Conservation (phyloP, 2,329 filamentous ascomycete species). For the Pyricularia grisea region DNA sequence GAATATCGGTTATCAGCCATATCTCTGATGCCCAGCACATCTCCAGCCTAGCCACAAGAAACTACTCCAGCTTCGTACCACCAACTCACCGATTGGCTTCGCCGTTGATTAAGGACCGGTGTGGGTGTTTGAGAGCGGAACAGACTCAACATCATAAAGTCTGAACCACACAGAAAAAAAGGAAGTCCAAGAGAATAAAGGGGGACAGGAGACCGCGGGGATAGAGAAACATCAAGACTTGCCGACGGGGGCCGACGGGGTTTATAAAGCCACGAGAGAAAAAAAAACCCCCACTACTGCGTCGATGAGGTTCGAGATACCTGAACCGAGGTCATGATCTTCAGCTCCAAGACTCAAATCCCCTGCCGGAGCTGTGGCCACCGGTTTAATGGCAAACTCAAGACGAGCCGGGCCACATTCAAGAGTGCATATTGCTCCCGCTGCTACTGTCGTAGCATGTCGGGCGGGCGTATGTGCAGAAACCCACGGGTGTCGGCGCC, state of each 20-base stretch:
- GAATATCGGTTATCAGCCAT: background rate
- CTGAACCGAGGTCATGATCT: background rate
- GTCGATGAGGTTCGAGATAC: background rate
- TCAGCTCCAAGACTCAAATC: background rate
- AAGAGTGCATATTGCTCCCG: background rate
- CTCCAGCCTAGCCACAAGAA: background rate
- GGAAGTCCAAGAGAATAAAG: no score
- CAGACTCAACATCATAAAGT: no score
- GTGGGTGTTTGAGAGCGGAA: no score
- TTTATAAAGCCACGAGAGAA: background rate
- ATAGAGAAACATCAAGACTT: no score
- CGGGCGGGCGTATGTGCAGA: background rate
- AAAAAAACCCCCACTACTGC: background rate
- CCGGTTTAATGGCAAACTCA: background rate
- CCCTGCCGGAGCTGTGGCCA: background rate
- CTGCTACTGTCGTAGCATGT: conserved; percentile 3
- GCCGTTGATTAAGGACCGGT: no score
- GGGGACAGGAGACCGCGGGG: no score
- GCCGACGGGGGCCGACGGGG: no score
- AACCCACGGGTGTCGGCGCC: background rate
- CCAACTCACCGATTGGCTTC: no score
- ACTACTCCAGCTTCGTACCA: background rate
- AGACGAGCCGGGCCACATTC: background rate
- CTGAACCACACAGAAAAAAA: no score
- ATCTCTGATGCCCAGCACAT: background rate